Evolutionary conservation across 371 early-diverging fungal genomes (phyloP).

Genomic region (Syncephalastrum sp.): DNA sequence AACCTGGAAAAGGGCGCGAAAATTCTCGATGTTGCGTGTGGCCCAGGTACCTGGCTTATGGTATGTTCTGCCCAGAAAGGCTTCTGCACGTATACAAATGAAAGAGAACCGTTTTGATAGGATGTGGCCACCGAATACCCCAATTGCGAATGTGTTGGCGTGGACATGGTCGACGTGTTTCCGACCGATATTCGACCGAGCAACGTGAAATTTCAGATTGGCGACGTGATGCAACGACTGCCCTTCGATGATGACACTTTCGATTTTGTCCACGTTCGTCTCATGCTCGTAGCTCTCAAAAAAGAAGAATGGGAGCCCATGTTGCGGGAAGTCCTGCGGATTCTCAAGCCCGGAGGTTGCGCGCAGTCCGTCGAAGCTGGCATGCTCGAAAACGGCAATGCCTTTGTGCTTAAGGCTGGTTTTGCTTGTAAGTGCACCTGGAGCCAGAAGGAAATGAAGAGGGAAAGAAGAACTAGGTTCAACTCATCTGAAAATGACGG

Average conservation of each 20-base stretch:
- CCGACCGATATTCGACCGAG: slow-evolving; percentile 45
- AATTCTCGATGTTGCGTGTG: slow-evolving; percentile 18
- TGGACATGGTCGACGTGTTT: slow-evolving; percentile 56
- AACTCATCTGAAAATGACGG: not conserved
- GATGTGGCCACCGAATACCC: slow-evolving; percentile 62
- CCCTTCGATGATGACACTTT: slow-evolving; percentile 57
- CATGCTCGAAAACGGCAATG: slow-evolving; percentile 21
- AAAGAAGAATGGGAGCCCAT: slow-evolving; percentile 50
- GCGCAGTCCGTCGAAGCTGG: slow-evolving; percentile 53
- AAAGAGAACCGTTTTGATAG: slow-evolving; percentile 13
- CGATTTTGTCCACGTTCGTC: slow-evolving; percentile 56
- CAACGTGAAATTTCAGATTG: slow-evolving; percentile 42
- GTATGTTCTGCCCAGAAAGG: slow-evolving; percentile 13
- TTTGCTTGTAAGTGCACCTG: slow-evolving; percentile 22
- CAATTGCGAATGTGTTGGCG: slow-evolving; percentile 47
- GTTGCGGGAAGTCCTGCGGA: slow-evolving; percentile 44
- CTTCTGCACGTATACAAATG: not conserved
- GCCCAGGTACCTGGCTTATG: slow-evolving; percentile 58
- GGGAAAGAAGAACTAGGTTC: not conserved
- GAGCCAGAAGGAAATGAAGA: not conserved
- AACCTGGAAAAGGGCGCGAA: slow-evolving; percentile 12
- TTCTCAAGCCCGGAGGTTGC: slow-evolving; percentile 59
- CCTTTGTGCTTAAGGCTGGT: slow-evolving; percentile 23
- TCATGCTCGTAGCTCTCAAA: slow-evolving; percentile 47
- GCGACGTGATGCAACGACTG: slow-evolving; percentile 47